phyloP scores from a whole-genome alignment of 257 asterid genomes.

The Echites panduratus region DNA sequence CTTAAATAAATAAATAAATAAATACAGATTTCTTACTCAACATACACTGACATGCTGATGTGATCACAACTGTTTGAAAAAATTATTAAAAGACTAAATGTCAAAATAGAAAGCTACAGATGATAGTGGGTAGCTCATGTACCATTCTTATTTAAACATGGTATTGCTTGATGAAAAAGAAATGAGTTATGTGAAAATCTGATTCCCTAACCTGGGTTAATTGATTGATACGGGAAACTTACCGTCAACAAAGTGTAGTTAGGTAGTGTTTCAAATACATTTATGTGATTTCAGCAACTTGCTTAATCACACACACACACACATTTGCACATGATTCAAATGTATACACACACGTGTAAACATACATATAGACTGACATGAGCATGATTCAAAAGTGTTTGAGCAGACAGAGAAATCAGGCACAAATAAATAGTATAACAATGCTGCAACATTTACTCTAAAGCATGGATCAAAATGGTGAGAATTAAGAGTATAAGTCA shows the following conservation, averaged over 20 bases:
- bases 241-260: background rate
- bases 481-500: constrained; percentile 9
- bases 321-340: too few relatives aligned
- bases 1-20: background rate
- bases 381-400: background rate
- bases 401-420: background rate
- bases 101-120: background rate
- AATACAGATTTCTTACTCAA: background rate
- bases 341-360: background rate
- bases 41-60: background rate
- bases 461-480: constrained; percentile 5
- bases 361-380: too few relatives aligned
- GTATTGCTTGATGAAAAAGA: background rate
- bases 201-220: background rate
- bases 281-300: too few relatives aligned
- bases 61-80: background rate
- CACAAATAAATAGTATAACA: background rate
- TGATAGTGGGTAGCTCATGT: background rate
- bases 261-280: background rate
- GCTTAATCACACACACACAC: too few relatives aligned
- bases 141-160: background rate
- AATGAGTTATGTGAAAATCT: background rate
- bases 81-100: background rate
- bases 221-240: background rate
- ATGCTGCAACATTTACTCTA: background rate